Evolutionary conservation across 2,329 filamentous ascomycete genomes (phyloP).

Genomic region (Botrytis aclada): DNA sequence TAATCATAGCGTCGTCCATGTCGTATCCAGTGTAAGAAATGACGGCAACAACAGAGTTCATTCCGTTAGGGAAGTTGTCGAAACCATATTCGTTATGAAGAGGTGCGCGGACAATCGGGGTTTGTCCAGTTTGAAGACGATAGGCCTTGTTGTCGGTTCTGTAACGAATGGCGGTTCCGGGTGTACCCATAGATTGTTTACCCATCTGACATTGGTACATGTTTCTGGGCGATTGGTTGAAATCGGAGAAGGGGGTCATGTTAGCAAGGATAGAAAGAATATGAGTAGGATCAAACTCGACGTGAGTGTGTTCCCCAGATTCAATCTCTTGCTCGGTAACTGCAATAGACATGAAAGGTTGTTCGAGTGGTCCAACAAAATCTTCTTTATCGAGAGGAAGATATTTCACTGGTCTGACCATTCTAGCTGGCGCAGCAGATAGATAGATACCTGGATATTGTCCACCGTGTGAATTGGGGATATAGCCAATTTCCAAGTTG

Average conservation of each 20-base stretch:
- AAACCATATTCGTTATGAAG: slow-evolving; percentile 95
- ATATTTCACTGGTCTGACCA: slow-evolving; percentile 91
- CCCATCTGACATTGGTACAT: slow-evolving; percentile 99
- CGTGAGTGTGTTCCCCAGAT: slow-evolving; percentile 86
- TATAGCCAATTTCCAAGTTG: slow-evolving; percentile 86
- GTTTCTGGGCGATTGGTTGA: slow-evolving; percentile 97
- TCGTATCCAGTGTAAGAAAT: slow-evolving; percentile 99
- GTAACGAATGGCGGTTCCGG: slow-evolving; percentile 77
- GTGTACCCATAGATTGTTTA: slow-evolving; percentile 98
- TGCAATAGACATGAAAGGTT: slow-evolving; percentile 97
- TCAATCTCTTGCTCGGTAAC: slow-evolving; percentile 83
- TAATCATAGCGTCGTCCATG: slow-evolving; percentile 99
- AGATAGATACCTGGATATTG: slow-evolving; percentile 96
- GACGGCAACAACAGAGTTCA: slow-evolving; percentile 92
- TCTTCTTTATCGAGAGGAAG: slow-evolving; percentile 82
- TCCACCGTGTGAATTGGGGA: slow-evolving; percentile 84
- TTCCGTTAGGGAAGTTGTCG: slow-evolving; percentile 97
- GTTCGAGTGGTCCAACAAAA: slow-evolving; percentile 88
- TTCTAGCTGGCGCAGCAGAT: slow-evolving; percentile 78
- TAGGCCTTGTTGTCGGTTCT: slow-evolving; percentile 98
- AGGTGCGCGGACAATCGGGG: slow-evolving; percentile 85
- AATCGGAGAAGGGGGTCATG: slow-evolving; percentile 98
- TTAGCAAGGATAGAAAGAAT: slow-evolving; percentile 97
- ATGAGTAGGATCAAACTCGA: slow-evolving; percentile 91
- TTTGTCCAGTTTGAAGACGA: slow-evolving; percentile 90